These are phyloP conservation scores for Pleurotus tuber-regium DNA, from an alignment of 768 basidiomycete genomes.

Conservation along the genomic window DNA sequence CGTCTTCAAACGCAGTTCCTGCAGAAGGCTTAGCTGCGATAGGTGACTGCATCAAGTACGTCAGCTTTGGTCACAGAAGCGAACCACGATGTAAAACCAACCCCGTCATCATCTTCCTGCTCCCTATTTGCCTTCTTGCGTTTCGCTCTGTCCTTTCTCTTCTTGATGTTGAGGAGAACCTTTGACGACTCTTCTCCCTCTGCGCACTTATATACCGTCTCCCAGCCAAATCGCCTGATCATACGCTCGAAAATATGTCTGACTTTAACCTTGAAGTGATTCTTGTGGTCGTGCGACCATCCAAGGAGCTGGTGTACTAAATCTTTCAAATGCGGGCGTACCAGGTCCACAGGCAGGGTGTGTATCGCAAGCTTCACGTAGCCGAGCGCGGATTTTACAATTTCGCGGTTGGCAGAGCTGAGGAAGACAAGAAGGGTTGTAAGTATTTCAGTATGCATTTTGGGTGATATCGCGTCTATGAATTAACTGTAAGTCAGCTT, in stretches of 20 bases:
- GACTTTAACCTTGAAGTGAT: slow-evolving; percentile 97
- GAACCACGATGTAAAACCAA: slow-evolving; percentile 11
- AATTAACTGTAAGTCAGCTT: not conserved
- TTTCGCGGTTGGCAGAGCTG: slow-evolving; percentile 93
- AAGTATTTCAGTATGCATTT: slow-evolving; percentile 82
- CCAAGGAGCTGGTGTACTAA: slow-evolving; percentile 83
- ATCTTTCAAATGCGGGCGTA: slow-evolving; percentile 72
- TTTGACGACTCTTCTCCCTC: slow-evolving; percentile 82
- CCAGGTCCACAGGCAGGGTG: slow-evolving; percentile 66
- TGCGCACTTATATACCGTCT: slow-evolving; percentile 73
- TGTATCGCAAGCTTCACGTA: slow-evolving; percentile 94
- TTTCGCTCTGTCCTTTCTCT: slow-evolving; percentile 92
- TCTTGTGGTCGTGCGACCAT: slow-evolving; percentile 98
- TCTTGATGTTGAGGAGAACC: slow-evolving; percentile 91
- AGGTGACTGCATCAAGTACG: too few relatives aligned
- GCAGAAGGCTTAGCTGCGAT: slow-evolving; percentile 44
- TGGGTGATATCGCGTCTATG: slow-evolving; percentile 62
- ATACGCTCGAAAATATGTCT: slow-evolving; percentile 96
- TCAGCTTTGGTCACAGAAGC: too few relatives aligned
- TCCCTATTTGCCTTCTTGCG: slow-evolving; percentile 69
- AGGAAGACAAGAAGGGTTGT: slow-evolving; percentile 88
- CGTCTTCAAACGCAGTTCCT: slow-evolving; percentile 95
- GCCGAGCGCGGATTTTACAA: slow-evolving; percentile 94
- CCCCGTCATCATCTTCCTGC: slow-evolving; percentile 57
- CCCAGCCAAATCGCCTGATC: slow-evolving; percentile 86